Conservation (phyloP, 495 filamentous ascomycete genomes). For the Baudoinia panamericana region DNA sequence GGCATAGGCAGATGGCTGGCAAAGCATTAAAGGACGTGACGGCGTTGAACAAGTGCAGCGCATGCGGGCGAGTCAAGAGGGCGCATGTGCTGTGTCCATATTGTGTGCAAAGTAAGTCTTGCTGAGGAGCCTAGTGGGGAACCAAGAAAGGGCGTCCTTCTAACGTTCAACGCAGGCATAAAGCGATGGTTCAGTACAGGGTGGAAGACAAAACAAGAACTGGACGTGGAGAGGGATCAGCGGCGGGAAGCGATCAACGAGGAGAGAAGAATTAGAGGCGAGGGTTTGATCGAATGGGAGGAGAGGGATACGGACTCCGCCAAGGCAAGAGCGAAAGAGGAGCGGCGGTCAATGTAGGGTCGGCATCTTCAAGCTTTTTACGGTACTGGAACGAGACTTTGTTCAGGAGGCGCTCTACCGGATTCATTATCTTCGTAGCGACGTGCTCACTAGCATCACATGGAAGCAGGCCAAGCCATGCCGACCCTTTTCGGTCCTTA, state of each 20-base stretch:
- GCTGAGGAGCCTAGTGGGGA: background rate
- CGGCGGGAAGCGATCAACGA: slow-evolving; percentile 7
- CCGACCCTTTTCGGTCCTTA: too few species aligned
- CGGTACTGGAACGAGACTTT: too few species aligned
- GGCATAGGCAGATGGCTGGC: slow-evolving; percentile 82
- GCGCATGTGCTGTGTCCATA: slow-evolving; percentile 76
- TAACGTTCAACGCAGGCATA: slow-evolving; percentile 12
- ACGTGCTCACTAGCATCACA: too few species aligned
- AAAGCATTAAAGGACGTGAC: slow-evolving; percentile 87
- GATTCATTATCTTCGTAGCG: too few species aligned
- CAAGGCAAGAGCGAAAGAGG: slow-evolving; percentile 1
- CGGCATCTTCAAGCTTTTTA: too few species aligned
- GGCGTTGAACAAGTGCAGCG: slow-evolving; percentile 70
- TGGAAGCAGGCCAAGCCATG: too few species aligned
- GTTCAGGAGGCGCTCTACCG: too few species aligned
- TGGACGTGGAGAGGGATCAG: slow-evolving; percentile 12
- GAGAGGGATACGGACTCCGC: background rate
- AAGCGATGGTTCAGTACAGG: slow-evolving; percentile 16
- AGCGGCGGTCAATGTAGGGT: background rate
- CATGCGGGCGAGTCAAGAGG: slow-evolving; percentile 75
- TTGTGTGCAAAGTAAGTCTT: slow-evolving; percentile 56
- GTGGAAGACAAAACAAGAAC: slow-evolving; percentile 11
- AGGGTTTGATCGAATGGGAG: slow-evolving; percentile 2
- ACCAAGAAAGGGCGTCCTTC: background rate
- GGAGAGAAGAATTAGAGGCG: slow-evolving; percentile 10